Percentiles rank a stretch among this genome's conserved stretches.
These are phyloP conservation scores for Filobasidium floriforme DNA, from an alignment of 768 basidiomycete genomes.

Conservation along the genomic window DNA sequence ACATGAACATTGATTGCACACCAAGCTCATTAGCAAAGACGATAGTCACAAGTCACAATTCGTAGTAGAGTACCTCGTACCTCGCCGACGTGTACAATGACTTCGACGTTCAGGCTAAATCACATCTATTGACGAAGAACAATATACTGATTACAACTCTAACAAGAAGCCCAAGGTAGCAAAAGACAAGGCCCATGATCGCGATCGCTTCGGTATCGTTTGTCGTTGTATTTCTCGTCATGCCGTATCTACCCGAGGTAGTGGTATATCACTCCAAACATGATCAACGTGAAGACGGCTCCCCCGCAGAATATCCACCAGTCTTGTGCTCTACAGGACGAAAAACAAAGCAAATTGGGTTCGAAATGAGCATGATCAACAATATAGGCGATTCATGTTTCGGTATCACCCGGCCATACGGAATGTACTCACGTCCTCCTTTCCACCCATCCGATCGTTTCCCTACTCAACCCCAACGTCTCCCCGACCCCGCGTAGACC, in stretches of 20 bases:
- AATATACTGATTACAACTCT: no score
- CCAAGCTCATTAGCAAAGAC: no score
- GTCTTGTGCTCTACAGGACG: conserved; percentile 82
- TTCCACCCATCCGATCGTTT: conserved; percentile 97
- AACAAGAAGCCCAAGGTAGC: no score
- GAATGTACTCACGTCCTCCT: conserved; percentile 63
- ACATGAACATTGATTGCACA: no score
- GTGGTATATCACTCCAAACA: conserved; percentile 86
- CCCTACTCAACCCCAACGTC: conserved; percentile 81
- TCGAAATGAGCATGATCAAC: conserved; percentile 13
- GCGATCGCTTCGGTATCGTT: no score
- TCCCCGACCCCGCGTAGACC: conserved; percentile 83
- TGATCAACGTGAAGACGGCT: conserved; percentile 77
- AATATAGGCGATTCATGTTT: neutral
- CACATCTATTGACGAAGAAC: no score
- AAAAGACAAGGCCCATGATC: no score
- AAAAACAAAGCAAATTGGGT: neutral
- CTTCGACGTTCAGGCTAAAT: no score
- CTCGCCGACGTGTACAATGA: no score
- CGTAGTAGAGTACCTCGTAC: no score
- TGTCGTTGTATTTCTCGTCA: no score
- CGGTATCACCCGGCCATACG: neutral
- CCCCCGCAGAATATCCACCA: conserved; percentile 87
- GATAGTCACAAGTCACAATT: no score
- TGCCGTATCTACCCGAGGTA: conserved; percentile 69